These are phyloP conservation scores for Tulasnella sp. DNA, from an alignment of 768 basidiomycete genomes.

Conservation along the genomic window DNA sequence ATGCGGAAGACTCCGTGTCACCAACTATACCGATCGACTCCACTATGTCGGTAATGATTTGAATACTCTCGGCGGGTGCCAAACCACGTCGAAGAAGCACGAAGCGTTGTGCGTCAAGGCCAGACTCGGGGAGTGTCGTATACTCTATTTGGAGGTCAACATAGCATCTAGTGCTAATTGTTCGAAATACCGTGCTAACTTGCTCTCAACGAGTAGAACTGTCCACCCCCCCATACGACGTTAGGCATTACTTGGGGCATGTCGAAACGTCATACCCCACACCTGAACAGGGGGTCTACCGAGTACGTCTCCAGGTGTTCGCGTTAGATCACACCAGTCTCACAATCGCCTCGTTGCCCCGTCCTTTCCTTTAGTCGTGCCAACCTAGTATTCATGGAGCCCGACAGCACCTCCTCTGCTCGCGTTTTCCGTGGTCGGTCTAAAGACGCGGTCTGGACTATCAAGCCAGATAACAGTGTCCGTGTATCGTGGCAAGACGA, in stretches of 20 bases:
- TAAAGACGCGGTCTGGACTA: background rate
- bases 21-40: background rate
- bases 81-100: background rate
- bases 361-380: background rate
- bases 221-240: background rate
- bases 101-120: background rate
- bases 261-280: background rate
- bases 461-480: background rate
- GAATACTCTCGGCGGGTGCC: background rate
- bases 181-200: background rate
- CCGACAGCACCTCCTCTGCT: background rate
- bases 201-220: background rate
- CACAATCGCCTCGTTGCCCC: background rate
- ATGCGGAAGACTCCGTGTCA: background rate
- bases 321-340: background rate
- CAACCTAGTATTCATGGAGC: background rate
- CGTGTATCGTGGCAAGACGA: background rate
- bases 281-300: background rate
- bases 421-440: background rate
- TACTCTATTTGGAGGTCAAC: background rate
- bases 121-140: background rate
- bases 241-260: background rate
- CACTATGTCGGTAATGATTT: background rate
- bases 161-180: too few species aligned
- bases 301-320: background rate